Conservation (phyloP, 2,329 filamentous ascomycete genomes). For the Xylariaceae sp. region DNA sequence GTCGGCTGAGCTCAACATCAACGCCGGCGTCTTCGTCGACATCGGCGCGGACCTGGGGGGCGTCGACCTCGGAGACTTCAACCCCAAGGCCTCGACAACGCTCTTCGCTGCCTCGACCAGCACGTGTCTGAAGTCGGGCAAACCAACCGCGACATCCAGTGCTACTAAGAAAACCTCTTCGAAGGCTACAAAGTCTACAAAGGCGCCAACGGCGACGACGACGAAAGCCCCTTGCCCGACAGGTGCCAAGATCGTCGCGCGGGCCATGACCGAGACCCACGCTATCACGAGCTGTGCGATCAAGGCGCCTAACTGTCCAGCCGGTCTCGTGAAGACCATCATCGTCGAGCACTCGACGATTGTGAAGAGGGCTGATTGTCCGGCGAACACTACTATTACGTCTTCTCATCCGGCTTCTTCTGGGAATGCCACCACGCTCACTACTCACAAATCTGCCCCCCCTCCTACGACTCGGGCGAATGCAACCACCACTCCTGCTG, state of each 20-base stretch:
- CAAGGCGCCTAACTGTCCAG: constrained; percentile 34
- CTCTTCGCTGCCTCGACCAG: constrained; percentile 33
- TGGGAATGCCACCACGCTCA: constrained; percentile 19
- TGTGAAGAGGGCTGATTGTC: no score
- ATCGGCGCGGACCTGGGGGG: constrained; percentile 35
- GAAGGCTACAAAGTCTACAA: background rate
- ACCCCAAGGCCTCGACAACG: constrained; percentile 36
- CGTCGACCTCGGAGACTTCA: constrained; percentile 30
- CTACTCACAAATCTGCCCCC: constrained; percentile 11
- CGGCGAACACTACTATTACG: constrained; percentile 21
- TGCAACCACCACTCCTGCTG: no score
- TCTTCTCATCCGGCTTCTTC: background rate
- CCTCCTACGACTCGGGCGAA: no score
- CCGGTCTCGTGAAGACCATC: constrained; percentile 33
- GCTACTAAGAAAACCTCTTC: constrained; percentile 1
- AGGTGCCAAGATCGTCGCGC: constrained; percentile 23
- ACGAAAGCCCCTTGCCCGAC: constrained; percentile 14
- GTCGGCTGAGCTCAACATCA: constrained; percentile 38
- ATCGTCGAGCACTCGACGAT: constrained; percentile 31
- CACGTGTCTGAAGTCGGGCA: constrained; percentile 31
- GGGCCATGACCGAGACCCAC: constrained; percentile 26
- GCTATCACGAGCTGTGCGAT: constrained; percentile 35
- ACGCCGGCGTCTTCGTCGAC: constrained; percentile 39
- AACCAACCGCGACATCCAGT: constrained; percentile 5
- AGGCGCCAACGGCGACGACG: background rate